phyloP scores from a whole-genome alignment of 371 early-diverging fungal genomes.

The Mortierella sp. region DNA sequence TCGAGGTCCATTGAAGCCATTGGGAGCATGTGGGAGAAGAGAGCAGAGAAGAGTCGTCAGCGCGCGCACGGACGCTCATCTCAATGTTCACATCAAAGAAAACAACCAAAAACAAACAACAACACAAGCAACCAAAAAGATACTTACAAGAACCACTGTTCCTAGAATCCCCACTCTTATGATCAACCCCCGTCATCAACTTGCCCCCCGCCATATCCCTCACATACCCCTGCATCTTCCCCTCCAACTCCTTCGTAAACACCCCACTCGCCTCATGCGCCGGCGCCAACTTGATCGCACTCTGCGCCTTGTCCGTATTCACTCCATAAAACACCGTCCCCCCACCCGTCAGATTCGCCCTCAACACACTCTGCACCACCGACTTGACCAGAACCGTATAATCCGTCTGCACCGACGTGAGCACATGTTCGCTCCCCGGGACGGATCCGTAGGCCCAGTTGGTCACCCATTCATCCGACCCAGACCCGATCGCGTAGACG shows the following conservation, averaged over 20 bases:
- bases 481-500: conserved; percentile 50
- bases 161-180: conserved; percentile 51
- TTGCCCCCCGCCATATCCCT: conserved; percentile 46
- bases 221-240: conserved; percentile 47
- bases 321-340: conserved; percentile 38
- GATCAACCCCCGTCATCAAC: conserved; percentile 48
- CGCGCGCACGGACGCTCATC: not conserved
- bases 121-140: not conserved
- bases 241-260: conserved; percentile 38
- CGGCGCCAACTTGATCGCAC: conserved; percentile 51
- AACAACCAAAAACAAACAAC: not conserved
- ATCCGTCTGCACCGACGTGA: conserved; percentile 49
- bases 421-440: conserved; percentile 47
- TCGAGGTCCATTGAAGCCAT: not conserved
- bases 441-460: conserved; percentile 58
- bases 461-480: conserved; percentile 55
- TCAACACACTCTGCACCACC: conserved; percentile 35
- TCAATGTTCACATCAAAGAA: not conserved
- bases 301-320: conserved; percentile 29
- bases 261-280: conserved; percentile 48
- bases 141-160: conserved; percentile 32
- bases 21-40: not conserved
- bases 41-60: not conserved
- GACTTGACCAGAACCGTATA: conserved; percentile 42
- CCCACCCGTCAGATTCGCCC: conserved; percentile 42